phyloP scores from a whole-genome alignment of 2,329 filamentous ascomycete species.

The Zasmidium citrigriseum region DNA sequence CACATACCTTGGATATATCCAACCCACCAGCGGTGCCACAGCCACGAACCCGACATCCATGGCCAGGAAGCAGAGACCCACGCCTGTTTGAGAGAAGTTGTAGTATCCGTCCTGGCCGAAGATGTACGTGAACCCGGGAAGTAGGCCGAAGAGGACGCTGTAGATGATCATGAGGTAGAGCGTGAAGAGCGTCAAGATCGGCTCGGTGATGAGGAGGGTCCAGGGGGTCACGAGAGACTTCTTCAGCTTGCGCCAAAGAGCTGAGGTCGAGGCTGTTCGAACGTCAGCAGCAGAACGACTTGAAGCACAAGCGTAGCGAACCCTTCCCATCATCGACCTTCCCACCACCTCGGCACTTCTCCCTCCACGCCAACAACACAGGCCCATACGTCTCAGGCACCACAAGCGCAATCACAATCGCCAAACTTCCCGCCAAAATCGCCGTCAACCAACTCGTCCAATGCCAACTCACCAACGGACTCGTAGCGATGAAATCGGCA shows the following conservation, averaged over 20 bases:
- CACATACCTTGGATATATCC: slow-evolving; percentile 4
- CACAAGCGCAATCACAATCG: slow-evolving; percentile 37
- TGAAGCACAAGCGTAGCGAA: slow-evolving; percentile 30
- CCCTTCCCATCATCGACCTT: background rate
- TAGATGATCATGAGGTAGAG: slow-evolving; percentile 55
- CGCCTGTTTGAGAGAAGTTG: background rate
- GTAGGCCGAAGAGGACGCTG: slow-evolving; percentile 56
- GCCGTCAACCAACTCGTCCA: slow-evolving; percentile 47
- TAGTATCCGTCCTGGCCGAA: slow-evolving; percentile 37
- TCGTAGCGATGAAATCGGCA: slow-evolving; percentile 35
- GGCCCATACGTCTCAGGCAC: slow-evolving; percentile 54
- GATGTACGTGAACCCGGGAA: slow-evolving; percentile 54
- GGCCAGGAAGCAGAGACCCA: slow-evolving; percentile 6
- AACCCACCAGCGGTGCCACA: background rate
- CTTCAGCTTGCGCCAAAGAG: slow-evolving; percentile 15
- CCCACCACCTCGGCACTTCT: too few relatives aligned
- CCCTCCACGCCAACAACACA: slow-evolving; percentile 35
- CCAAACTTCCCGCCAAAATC: slow-evolving; percentile 15
- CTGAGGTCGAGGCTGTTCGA: background rate
- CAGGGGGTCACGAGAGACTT: slow-evolving; percentile 16
- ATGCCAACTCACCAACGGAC: slow-evolving; percentile 43
- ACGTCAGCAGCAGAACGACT: slow-evolving; percentile 14
- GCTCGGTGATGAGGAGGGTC: slow-evolving; percentile 29
- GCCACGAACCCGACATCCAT: slow-evolving; percentile 9
- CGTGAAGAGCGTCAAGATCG: slow-evolving; percentile 46